Evolutionary conservation across 768 basidiomycete genomes (phyloP).

Genomic region (Termitomyces sp.): DNA sequence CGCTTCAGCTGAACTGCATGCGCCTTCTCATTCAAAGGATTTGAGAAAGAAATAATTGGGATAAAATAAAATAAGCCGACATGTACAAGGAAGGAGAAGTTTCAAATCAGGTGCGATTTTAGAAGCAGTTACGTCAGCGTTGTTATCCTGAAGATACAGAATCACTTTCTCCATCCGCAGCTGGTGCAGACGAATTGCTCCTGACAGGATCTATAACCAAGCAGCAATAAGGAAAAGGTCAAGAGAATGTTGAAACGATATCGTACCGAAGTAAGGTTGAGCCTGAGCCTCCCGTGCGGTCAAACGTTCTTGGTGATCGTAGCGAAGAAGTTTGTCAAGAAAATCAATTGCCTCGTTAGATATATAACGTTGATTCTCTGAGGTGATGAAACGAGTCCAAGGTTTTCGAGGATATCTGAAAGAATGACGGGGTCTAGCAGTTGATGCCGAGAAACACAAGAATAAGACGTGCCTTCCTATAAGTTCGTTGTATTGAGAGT

Average conservation of each 20-base stretch:
- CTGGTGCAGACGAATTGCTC: conserved; percentile 32
- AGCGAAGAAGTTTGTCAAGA: conserved; percentile 89
- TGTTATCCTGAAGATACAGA: conserved; percentile 43
- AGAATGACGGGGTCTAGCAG: conserved; percentile 8
- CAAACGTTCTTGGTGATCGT: conserved; percentile 95
- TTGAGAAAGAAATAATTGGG: conserved; percentile 2
- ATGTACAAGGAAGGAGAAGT: conserved; percentile 8
- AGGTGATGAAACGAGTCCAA: conserved; percentile 93
- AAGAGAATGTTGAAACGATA: conserved; percentile 5
- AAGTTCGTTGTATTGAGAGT: conserved; percentile 94
- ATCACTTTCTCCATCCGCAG: conserved; percentile 62
- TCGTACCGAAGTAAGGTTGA: conserved; percentile 87
- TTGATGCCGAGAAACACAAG: background rate
- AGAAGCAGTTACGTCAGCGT: conserved; percentile 8
- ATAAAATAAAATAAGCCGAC: conserved; percentile 11
- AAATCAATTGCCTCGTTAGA: conserved; percentile 97
- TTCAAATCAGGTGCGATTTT: conserved; percentile 11
- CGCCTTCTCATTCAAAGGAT: background rate
- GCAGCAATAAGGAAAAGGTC: conserved; percentile 12
- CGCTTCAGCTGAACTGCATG: background rate
- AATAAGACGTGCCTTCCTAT: conserved; percentile 60
- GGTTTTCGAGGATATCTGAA: conserved; percentile 86
- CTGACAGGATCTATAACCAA: conserved; percentile 57
- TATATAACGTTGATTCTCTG: conserved; percentile 93
- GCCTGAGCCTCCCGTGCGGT: conserved; percentile 91